A percentile compares a stretch with the other conserved stretches of the same genome.
These are phyloP conservation scores for Clavispora asparagi DNA, from an alignment of 805 yeast genomes.

Conservation along the genomic window DNA sequence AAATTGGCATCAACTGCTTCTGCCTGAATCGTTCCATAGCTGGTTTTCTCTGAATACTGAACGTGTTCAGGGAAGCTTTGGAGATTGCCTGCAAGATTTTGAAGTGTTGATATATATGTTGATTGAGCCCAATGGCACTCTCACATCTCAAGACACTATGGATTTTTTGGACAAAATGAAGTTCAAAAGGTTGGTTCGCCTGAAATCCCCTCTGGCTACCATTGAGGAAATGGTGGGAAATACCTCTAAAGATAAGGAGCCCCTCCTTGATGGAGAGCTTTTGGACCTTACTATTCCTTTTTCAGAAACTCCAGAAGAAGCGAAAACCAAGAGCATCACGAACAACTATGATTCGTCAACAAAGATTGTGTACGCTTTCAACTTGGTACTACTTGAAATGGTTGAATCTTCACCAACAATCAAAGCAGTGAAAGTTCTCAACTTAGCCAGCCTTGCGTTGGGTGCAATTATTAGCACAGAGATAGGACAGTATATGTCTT, in stretches of 20 bases:
- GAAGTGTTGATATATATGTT: slow-evolving; percentile 23
- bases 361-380: neutral
- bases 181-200: slow-evolving; percentile 8
- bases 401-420: neutral
- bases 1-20: slow-evolving; percentile 25
- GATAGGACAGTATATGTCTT: neutral
- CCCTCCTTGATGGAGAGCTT: neutral
- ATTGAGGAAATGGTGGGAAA: slow-evolving; percentile 5
- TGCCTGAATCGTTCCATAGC: slow-evolving; percentile 13
- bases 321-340: neutral
- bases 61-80: slow-evolving; percentile 1
- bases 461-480: too few species aligned
- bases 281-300: neutral
- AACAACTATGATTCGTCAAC: neutral
- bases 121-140: slow-evolving; percentile 17
- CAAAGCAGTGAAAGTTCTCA: neutral
- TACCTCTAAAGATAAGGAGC: neutral
- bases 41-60: slow-evolving; percentile 21
- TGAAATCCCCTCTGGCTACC: slow-evolving; percentile 16
- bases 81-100: slow-evolving; percentile 11
- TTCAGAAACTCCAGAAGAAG: neutral
- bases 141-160: slow-evolving; percentile 14
- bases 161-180: slow-evolving; percentile 19
- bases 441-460: neutral
- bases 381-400: neutral